Base-by-base conservation (phyloP, 768 basidiomycete genomes). In the Pulveroboletus ravenelii region DNA sequence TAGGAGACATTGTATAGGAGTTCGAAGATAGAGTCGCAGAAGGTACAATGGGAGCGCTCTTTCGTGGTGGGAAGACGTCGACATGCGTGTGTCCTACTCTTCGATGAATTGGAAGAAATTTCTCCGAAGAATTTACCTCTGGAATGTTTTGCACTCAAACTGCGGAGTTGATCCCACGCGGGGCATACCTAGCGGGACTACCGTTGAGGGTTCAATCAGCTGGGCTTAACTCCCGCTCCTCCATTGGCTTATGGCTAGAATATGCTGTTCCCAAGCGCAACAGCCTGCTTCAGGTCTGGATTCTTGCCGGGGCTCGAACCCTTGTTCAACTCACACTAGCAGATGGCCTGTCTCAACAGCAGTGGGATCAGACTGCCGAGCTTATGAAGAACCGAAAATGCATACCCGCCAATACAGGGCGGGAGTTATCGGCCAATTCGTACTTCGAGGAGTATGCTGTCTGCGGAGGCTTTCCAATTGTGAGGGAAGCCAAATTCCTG, bases 391-490 rank as follows among this genome's bases (percentile, higher is more conserved):
- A 68, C 2, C 70, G 80, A n/a, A 54, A 80, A 2, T 87, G 86
- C 59, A 78, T 93, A 37, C 87, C 89, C 2, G 92, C 90, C 0
- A 80, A 82, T 9, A 69, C 69, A 10, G 95, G 93, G 8, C 76
- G 89, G 73, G 82, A 78, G 56, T 61, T 66, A 20, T 89, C 94
- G 0, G 63, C 65, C 6, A 81, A 93, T 46, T 71, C 85, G 3
- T 95, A 94, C 69, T 93, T 96, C 62, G 71, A 83, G 9, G 89
- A 35, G 32, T 3, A 81, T 54, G 93, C 86, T n/a, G 81, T 96
- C 15, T 95, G 13, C 14, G 39, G 23, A 87, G 54, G 29, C 23
- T 41, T 58, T 14, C 55, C 56, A 3, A 43, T 53, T 5, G 56
- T n/a, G 10, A 30, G 5, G 14, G 56, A 45, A 18, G 2, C 0